Percentiles rank a stretch among this genome's conserved stretches.
These are phyloP conservation scores for Fusarium mangiferae DNA, from an alignment of 2,329 filamentous ascomycete genomes.

Conservation along the genomic window DNA sequence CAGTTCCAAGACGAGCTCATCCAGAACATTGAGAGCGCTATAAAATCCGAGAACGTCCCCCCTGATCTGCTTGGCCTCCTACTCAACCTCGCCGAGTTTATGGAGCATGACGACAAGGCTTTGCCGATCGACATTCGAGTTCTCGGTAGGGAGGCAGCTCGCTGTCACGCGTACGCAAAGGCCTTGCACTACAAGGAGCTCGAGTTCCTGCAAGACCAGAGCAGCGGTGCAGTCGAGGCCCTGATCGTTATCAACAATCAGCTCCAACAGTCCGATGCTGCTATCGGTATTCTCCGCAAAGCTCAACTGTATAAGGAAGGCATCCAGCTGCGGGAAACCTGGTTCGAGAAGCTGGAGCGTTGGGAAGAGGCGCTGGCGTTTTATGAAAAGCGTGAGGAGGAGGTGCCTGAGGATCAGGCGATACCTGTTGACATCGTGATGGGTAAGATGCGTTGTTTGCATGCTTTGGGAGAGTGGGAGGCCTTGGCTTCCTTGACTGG, in stretches of 20 bases:
- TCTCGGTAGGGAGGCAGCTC: slow-evolving; percentile 91
- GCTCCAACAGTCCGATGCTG: slow-evolving; percentile 96
- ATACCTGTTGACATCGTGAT: slow-evolving; percentile 93
- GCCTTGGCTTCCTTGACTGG: slow-evolving; percentile 87
- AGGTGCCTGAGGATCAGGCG: slow-evolving; percentile 66
- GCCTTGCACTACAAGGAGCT: slow-evolving; percentile 98
- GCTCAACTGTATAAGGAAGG: slow-evolving; percentile 93
- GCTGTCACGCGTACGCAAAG: slow-evolving; percentile 98
- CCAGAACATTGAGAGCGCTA: slow-evolving; percentile 91
- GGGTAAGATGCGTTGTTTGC: slow-evolving; percentile 99
- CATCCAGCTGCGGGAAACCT: slow-evolving; percentile 95
- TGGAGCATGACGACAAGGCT: slow-evolving; percentile 99
- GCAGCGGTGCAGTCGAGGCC: slow-evolving; percentile 92
- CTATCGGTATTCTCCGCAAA: slow-evolving; percentile 96
- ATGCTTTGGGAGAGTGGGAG: slow-evolving; percentile 98
- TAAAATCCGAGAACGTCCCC: slow-evolving; percentile 94
- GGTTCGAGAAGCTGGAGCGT: slow-evolving; percentile 97
- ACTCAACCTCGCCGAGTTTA: slow-evolving; percentile 97
- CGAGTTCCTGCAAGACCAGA: slow-evolving; percentile 98
- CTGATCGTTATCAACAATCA: slow-evolving; percentile 99
- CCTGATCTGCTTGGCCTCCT: slow-evolving; percentile 94
- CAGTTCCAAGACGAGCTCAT: slow-evolving; percentile 98
- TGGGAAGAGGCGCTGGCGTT: slow-evolving; percentile 97
- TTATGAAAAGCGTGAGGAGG: slow-evolving; percentile 85
- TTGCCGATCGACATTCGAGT: slow-evolving; percentile 96